Evolutionary conservation across 2,329 filamentous ascomycete species (phyloP), one percentile per base, ranked within the genome.

Genomic region (Talaromyces sp.): DNA sequence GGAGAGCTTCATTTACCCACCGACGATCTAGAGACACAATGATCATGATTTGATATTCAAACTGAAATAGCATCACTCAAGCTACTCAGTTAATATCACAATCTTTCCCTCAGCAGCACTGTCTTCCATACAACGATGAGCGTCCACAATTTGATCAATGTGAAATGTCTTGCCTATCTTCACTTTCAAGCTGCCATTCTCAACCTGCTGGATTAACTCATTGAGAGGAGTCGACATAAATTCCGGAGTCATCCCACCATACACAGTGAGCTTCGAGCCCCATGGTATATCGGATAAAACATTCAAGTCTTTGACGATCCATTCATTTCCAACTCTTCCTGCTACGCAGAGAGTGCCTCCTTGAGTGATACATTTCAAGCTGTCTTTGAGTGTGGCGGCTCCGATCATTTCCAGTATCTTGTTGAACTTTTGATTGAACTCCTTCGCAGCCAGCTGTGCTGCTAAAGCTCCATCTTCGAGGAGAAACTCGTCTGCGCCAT

Each of bases 61-160:
- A 31, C 27, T 31, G 27, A 7, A 31, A 45, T n/a, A 24, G 11
- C 19, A 24, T 47, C 19, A 19, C 13, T n/a, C 9, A 43, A 43
- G n/a, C 43, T 22, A 47, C 3, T 22, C 19, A 47, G 43, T 47
- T 19, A 47, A 47, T 7, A 47, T 19, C 43, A 47, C 43, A 47
- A 22, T 24, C 43, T 47, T 47, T 13, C 43, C 43, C 19, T 47
- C 43, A 19, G 43, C 43, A 47, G 43, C 19, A 22, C 43, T 47
- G 11, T 47, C n/a, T 47, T 47, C 19, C 43, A 24, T 24, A 13
- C 43, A 47, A 4, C 19, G 19, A 22, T 47, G 43, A 7, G 19
- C 43, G 6, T 47, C 19, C 19, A 24, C 43, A 47, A 47, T 47
- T 2, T 82, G 73, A 41, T 82, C 78, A 43, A 83, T 70, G 14